These are phyloP conservation scores for Alternaria burnsii DNA, from an alignment of 2,329 filamentous ascomycete species.

Conservation along the genomic window DNA sequence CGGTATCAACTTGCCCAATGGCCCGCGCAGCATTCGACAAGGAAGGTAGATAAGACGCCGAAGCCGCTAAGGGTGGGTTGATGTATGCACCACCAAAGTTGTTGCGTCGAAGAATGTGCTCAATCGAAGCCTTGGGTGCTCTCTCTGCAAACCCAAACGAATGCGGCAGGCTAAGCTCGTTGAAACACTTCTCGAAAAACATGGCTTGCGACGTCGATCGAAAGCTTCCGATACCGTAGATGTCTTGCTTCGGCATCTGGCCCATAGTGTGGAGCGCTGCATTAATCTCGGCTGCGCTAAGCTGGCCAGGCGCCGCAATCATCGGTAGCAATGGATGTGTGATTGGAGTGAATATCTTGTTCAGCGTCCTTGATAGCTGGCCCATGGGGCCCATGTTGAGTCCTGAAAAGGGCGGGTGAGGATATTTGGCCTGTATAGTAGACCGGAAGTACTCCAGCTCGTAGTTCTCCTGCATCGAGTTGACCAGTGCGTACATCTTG, in stretches of 20 bases:
- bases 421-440: conserved; percentile 73
- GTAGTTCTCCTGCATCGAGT: conserved; percentile 85
- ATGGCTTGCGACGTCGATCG: conserved; percentile 78
- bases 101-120: conserved; percentile 74
- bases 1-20: conserved; percentile 84
- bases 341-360: conserved; percentile 87
- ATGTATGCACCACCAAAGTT: conserved; percentile 85
- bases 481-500: conserved; percentile 89
- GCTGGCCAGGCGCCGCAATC: conserved; percentile 84
- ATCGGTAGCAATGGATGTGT: conserved; percentile 85
- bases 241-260: conserved; percentile 78
- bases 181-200: conserved; percentile 77
- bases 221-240: conserved; percentile 81
- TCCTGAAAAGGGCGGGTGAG: conserved; percentile 78
- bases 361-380: conserved; percentile 82
- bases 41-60: conserved; percentile 65
- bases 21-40: conserved; percentile 79
- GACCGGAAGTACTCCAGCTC: conserved; percentile 90
- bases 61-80: conserved; percentile 71
- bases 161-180: conserved; percentile 80
- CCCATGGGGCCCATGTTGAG: conserved; percentile 90
- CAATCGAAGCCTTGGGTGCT: conserved; percentile 71
- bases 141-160: conserved; percentile 79
- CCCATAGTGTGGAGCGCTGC: conserved; percentile 79
- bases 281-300: conserved; percentile 88